Evolutionary conservation across 1,284 basidiomycete species (phyloP), one percentile per base, ranked within the genome.

Genomic region (Retiboletus flavoniger): DNA sequence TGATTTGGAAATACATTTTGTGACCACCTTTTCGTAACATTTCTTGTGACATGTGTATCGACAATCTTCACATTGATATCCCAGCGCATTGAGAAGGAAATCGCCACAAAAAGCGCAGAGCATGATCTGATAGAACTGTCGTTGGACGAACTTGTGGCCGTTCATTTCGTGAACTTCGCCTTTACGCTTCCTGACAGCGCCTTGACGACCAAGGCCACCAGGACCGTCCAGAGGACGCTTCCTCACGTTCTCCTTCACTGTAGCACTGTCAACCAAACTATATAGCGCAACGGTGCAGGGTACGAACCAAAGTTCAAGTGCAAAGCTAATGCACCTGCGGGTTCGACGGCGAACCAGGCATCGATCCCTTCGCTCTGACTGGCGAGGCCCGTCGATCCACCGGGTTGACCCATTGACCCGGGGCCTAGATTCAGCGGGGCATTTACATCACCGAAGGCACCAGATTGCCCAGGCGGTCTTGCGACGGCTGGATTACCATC

Each of bases 111-210:
- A 93, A 1, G 97, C 97, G 71, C 97, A 99, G 53, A 98, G 84
- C 78, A 99, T 97, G 68, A 97, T 87, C 73, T 98, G 95, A 74
- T 98, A 99, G 78, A 99, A 99, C 74, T 99, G 97, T 50, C 89
- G 85, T 66, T 95, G 92, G 50, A 99, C 83, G 69, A 99, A 99
- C 73, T 97, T 93, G 79, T 99, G 97, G 4, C 97, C 97, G 69
- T 99, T 99, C 92, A 98, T 98, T 75, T 98, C 95, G 74, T 97
- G 94, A 11, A 99, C 91, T 74, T 99, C 96, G 64, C 91, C 96
- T 76, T 98, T 98, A 69, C 94, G 92, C 77, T 98, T 98, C 67
- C 96, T 89, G 61, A 99, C 87, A 57, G 97, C 97, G 58, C 96
- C 97, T 75, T 98, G 96, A 72, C 97, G 93, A 39, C 96, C 97